phyloP scores from a whole-genome alignment of 345 rosid genomes.

The Triadica sebifera region DNA sequence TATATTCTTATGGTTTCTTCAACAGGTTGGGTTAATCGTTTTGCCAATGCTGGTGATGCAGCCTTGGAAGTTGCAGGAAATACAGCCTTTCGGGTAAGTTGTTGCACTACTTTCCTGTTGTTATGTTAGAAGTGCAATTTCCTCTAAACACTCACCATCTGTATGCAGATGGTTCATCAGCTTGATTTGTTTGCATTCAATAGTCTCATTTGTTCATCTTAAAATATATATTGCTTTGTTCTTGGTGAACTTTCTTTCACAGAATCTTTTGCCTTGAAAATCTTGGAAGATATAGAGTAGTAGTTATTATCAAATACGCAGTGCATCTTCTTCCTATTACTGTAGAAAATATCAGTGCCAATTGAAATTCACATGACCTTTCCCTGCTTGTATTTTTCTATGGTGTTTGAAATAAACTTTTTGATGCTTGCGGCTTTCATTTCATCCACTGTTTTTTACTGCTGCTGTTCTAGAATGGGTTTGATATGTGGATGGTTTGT shows the following conservation, averaged over 20 bases:
- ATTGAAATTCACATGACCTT: neutral
- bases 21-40: slow-evolving; percentile 97
- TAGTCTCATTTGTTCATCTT: neutral
- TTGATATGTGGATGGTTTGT: neutral
- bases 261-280: neutral
- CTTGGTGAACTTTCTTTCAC: neutral
- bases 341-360: neutral
- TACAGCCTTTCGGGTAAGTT: slow-evolving; percentile 75
- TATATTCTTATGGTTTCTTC: slow-evolving; percentile 17
- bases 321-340: neutral
- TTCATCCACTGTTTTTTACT: too few relatives aligned
- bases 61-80: slow-evolving; percentile 86
- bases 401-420: too few relatives aligned
- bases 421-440: neutral
- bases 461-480: too few relatives aligned
- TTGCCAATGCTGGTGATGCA: slow-evolving; percentile 92
- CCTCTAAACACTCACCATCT: too few relatives aligned
- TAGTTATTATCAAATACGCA: neutral
- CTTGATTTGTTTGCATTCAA: neutral
- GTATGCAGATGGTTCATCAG: neutral
- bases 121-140: neutral
- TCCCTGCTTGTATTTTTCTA: neutral
- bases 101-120: neutral
- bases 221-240: neutral
- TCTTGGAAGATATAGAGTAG: neutral